These are phyloP conservation scores for Pyrenophora graminea DNA, from an alignment of 2,329 filamentous ascomycete species.

Conservation along the genomic window DNA sequence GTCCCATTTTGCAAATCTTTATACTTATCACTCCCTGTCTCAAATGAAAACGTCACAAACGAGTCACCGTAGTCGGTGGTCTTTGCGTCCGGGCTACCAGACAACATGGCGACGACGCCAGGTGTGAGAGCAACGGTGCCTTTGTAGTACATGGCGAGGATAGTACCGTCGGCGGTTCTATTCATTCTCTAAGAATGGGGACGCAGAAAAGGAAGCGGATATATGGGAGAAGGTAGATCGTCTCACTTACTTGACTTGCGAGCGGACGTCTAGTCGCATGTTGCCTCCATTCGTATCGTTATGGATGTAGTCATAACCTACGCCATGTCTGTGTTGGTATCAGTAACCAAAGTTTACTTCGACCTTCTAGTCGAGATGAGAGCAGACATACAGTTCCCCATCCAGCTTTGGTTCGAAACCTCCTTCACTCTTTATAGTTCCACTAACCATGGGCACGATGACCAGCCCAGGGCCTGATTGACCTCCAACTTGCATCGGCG, in stretches of 20 bases:
- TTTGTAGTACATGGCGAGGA: constrained; percentile 43
- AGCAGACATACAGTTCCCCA: constrained; percentile 19
- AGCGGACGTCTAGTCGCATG: constrained; percentile 38
- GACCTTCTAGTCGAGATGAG: no score
- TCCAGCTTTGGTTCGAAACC: constrained; percentile 36
- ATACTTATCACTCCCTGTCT: constrained; percentile 35
- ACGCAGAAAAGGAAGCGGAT: no score
- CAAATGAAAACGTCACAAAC: constrained; percentile 37
- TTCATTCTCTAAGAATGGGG: no score
- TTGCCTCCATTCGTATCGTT: constrained; percentile 32
- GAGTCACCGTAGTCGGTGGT: constrained; percentile 39
- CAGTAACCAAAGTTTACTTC: no score
- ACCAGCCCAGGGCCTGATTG: constrained; percentile 28
- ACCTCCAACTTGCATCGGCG: constrained; percentile 32
- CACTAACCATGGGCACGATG: constrained; percentile 37
- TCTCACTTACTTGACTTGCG: constrained; percentile 30
- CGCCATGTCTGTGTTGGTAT: constrained; percentile 22
- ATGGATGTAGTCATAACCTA: constrained; percentile 41
- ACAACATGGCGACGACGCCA: constrained; percentile 30
- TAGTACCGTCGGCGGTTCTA: constrained; percentile 26
- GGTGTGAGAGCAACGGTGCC: constrained; percentile 32
- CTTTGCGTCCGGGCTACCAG: constrained; percentile 26
- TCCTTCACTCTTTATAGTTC: constrained; percentile 37
- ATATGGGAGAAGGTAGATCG: no score
- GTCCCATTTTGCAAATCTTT: constrained; percentile 36